A percentile compares a stretch with the other conserved stretches of the same genome.
These are phyloP conservation scores for Conoideocrella luteorostrata DNA, from an alignment of 2,329 filamentous ascomycete species.

Conservation along the genomic window DNA sequence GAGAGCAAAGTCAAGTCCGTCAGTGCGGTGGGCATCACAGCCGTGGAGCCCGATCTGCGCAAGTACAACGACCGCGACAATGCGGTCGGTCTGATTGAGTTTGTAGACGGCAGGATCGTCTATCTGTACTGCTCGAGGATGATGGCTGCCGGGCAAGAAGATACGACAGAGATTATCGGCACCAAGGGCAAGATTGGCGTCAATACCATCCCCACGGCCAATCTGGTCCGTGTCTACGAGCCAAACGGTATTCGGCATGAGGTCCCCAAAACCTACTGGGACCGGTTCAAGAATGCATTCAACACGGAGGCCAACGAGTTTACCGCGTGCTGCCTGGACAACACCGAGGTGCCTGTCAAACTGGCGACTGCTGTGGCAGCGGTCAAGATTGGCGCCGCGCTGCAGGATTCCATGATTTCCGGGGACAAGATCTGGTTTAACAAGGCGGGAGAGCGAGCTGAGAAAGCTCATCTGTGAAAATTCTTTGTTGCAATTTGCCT, in stretches of 20 bases:
- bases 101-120: conserved; percentile 56
- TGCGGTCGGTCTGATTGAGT: conserved; percentile 53
- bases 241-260: conserved; percentile 42
- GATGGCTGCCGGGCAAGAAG: conserved; percentile 63
- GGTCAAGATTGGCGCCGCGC: conserved; percentile 52
- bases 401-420: conserved; percentile 50
- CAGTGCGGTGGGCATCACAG: conserved; percentile 21
- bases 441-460: conserved; percentile 15
- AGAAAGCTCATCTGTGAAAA: conserved; percentile 7
- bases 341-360: conserved; percentile 48
- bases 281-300: conserved; percentile 56
- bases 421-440: conserved; percentile 55
- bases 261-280: conserved; percentile 57
- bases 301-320: conserved; percentile 60
- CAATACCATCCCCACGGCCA: conserved; percentile 49
- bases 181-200: conserved; percentile 58
- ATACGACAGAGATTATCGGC: conserved; percentile 61
- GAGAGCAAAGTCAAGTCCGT: conserved; percentile 19
- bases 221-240: conserved; percentile 50
- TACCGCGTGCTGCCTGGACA: conserved; percentile 50
- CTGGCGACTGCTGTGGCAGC: conserved; percentile 51
- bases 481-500: background rate
- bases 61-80: conserved; percentile 24
- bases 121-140: conserved; percentile 59
- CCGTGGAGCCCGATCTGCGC: conserved; percentile 20